These are phyloP conservation scores for Athelia psychrophila DNA, from an alignment of 1,284 basidiomycete species.

Conservation along the genomic window DNA sequence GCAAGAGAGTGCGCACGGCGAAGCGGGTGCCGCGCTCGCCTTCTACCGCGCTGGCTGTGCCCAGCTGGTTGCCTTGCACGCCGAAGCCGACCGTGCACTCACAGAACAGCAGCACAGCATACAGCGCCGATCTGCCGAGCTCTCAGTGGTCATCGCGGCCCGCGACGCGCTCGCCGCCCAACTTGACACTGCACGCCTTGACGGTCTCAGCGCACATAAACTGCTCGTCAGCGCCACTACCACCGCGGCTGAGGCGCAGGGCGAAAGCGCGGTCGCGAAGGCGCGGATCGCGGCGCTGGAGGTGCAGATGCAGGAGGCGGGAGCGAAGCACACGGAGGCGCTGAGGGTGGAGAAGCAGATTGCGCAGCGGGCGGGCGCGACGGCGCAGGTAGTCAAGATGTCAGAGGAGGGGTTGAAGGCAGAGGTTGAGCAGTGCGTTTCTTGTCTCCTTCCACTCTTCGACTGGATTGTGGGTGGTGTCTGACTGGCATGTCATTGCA, in stretches of 20 bases:
- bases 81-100: constrained; percentile 22
- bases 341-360: constrained; percentile 51
- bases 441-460: not conserved
- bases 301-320: constrained; percentile 25
- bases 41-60: constrained; percentile 33
- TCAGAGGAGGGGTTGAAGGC: constrained; percentile 59
- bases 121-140: constrained; percentile 33
- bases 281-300: constrained; percentile 26
- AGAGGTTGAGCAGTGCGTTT: constrained; percentile 60
- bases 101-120: constrained; percentile 28
- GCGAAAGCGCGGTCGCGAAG: not conserved
- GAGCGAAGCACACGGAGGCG: constrained; percentile 25
- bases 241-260: constrained; percentile 16
- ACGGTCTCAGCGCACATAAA: constrained; percentile 24
- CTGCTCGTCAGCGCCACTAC: constrained; percentile 25
- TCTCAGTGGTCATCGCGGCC: constrained; percentile 33
- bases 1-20: constrained; percentile 11
- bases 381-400: constrained; percentile 51
- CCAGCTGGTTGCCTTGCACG: constrained; percentile 29
- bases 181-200: constrained; percentile 35
- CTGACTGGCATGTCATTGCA: constrained; percentile 21
- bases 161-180: constrained; percentile 36
- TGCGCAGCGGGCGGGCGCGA: constrained; percentile 41
- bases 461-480: not conserved
- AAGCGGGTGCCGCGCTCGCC: constrained; percentile 18